Evolutionary conservation across 228 moss, liverwort and hornwort genomes (phyloP).

Genomic region (Sphagnum magellanicum): DNA sequence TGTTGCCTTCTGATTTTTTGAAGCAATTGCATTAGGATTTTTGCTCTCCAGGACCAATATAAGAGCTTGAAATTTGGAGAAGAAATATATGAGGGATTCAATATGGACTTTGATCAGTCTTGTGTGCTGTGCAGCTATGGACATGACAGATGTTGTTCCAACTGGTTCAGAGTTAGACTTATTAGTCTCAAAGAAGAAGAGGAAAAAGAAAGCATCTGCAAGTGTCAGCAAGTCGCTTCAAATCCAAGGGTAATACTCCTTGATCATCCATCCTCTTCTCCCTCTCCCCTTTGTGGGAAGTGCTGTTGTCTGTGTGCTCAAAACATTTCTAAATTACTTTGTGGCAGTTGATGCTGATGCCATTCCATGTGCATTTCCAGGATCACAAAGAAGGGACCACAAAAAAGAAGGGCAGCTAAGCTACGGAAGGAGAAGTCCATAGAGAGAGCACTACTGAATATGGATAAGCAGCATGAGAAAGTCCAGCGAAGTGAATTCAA

Average conservation of each 20-base stretch:
- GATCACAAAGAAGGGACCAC: slow-evolving; percentile 45
- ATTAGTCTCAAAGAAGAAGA: slow-evolving; percentile 25
- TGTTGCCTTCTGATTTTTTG: background rate
- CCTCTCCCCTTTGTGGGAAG: background rate
- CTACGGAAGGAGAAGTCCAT: slow-evolving; percentile 83
- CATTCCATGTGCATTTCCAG: slow-evolving; percentile 12
- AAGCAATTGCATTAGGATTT: too few species aligned
- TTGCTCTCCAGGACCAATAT: background rate
- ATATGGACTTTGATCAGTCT: background rate
- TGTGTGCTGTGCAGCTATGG: slow-evolving; percentile 50
- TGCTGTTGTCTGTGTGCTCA: background rate
- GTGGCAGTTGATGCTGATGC: slow-evolving; percentile 4
- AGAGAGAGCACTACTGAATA: slow-evolving; percentile 64
- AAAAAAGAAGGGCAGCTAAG: slow-evolving; percentile 68
- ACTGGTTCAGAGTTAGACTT: slow-evolving; percentile 35
- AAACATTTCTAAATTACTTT: slow-evolving; percentile 1
- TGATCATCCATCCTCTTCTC: background rate
- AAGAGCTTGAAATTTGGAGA: slow-evolving; percentile 1
- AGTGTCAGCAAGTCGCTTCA: slow-evolving; percentile 16
- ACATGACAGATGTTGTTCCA: slow-evolving; percentile 56
- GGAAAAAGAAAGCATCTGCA: slow-evolving; percentile 30
- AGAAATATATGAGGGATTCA: background rate
- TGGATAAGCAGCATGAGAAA: slow-evolving; percentile 81
- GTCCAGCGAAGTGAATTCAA: slow-evolving; percentile 38
- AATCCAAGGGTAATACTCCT: slow-evolving; percentile 23